These are phyloP conservation scores for Skeletonema potamos DNA, from an alignment of 108 stramenopile genomes.

Conservation along the genomic window DNA sequence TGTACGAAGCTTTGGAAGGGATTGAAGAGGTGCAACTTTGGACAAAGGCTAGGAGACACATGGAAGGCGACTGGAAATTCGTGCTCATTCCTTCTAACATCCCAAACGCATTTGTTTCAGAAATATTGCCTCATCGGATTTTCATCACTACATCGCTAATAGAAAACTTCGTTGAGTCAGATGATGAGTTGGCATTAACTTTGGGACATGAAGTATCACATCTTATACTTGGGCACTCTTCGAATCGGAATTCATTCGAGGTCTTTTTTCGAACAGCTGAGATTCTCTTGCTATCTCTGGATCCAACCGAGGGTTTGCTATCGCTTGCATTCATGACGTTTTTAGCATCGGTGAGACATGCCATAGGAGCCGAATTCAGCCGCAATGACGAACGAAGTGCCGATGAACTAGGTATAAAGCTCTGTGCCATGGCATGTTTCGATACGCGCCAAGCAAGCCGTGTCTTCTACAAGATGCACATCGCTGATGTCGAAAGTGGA, in stretches of 20 bases:
- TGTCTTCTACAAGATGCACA: constrained; percentile 80
- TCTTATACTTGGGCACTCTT: constrained; percentile 74
- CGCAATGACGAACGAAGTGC: constrained; percentile 74
- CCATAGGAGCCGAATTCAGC: constrained; percentile 63
- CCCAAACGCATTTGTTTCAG: constrained; percentile 88
- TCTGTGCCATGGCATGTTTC: constrained; percentile 83
- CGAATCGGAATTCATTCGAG: constrained; percentile 58
- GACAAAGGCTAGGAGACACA: constrained; percentile 37
- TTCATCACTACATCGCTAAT: constrained; percentile 82
- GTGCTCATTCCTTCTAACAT: constrained; percentile 55
- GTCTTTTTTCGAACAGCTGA: constrained; percentile 71
- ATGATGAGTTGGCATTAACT: constrained; percentile 84
- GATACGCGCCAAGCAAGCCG: constrained; percentile 63
- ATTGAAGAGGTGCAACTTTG: constrained; percentile 36
- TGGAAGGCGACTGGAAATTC: constrained; percentile 54
- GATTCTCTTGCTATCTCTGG: constrained; percentile 73
- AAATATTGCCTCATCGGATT: constrained; percentile 80
- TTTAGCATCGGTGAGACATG: constrained; percentile 57
- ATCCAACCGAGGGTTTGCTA: constrained; percentile 82
- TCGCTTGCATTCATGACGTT: constrained; percentile 56
- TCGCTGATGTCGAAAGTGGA: constrained; percentile 49
- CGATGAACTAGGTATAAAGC: constrained; percentile 71
- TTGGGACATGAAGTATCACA: constrained; percentile 84
- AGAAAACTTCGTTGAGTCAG: constrained; percentile 59
- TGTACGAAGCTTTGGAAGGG: constrained; percentile 30